A percentile compares a stretch with the other conserved stretches of the same genome.
Evolutionary conservation across 768 basidiomycete genomes (phyloP).

Genomic region (Gymnopilus junonius): DNA sequence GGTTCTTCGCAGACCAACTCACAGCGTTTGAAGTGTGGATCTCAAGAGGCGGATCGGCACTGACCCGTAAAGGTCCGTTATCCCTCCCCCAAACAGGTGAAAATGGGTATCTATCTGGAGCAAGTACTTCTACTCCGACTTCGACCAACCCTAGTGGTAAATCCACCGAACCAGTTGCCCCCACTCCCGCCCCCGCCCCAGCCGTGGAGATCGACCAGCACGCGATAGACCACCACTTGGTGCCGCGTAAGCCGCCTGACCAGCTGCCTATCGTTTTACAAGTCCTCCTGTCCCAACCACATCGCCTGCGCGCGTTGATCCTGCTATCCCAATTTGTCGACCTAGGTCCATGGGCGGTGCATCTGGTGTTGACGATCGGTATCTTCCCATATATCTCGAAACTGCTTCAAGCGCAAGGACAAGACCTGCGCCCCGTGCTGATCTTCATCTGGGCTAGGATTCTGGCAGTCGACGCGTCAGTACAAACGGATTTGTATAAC

Average conservation of each 20-base stretch:
- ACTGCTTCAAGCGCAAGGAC: slow-evolving; percentile 91
- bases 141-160: too few relatives aligned
- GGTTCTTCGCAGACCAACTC: slow-evolving; percentile 95
- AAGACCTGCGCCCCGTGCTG: slow-evolving; percentile 94
- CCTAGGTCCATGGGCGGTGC: slow-evolving; percentile 98
- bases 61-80: slow-evolving; percentile 76
- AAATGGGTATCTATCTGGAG: background rate
- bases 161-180: background rate
- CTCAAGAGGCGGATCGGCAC: slow-evolving; percentile 85
- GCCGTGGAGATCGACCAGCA: slow-evolving; percentile 18
- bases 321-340: slow-evolving; percentile 97
- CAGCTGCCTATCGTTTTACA: slow-evolving; percentile 98
- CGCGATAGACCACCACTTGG: slow-evolving; percentile 51
- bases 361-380: slow-evolving; percentile 93
- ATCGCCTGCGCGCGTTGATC: slow-evolving; percentile 93
- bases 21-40: slow-evolving; percentile 99
- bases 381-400: slow-evolving; percentile 99
- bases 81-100: slow-evolving; percentile 56
- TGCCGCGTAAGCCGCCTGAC: slow-evolving; percentile 91
- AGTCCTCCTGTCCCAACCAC: slow-evolving; percentile 94
- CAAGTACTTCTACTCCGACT: too few relatives aligned
- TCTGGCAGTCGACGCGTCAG: slow-evolving; percentile 92
- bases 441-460: slow-evolving; percentile 99
- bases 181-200: too few relatives aligned
- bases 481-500: slow-evolving; percentile 87